Base-by-base conservation (phyloP, 768 basidiomycete species). In the Lentinus tigrinus region DNA sequence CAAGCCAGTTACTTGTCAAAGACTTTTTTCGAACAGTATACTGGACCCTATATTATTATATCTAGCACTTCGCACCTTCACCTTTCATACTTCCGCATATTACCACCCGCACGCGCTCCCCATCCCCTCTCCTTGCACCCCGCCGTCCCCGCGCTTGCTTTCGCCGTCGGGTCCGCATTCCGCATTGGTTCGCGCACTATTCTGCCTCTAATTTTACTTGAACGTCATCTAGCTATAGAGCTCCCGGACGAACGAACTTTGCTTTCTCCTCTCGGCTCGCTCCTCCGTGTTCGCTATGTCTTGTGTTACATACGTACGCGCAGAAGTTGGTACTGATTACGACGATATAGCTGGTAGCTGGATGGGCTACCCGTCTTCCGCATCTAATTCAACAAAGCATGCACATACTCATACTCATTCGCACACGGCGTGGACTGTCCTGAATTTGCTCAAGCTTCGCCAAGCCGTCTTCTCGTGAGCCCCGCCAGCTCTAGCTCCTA, bases 1-100 rank as follows among this genome's bases (percentile, higher is more conserved):
- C 19, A 23, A 47, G 46, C 52, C 52, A 54, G 56, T 34, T 46
- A 54, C 47, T 44, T 21, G 23, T 21, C 27, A 54, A 54, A 54
- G 56, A 54, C 53, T 50, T 40, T 62, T 47, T 49, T 23, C 21
- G 61, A 57, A 58, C 61, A 47, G 60, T 28, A 31, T 54, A 61
- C 52, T 54, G 56, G 61, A 62, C 61, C 54, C 37, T 62, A 62
- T 57, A 58, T 62, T 62, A 62, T 62, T 57, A 57, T 58, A 47
- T 27, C 49, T 51, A 51, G 43, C 43, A 23, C 16, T 40, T 40
- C 39, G 14, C 28, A 40, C 46, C 52, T 46, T 14, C 3, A 37
- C 37, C 52, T 40, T 27, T 21, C 28, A n/a, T n/a, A n/a, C n/a
- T n/a, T n/a, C n/a, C n/a, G n/a, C n/a, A n/a, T n/a, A n/a, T n/a